Percentiles rank a stretch among this genome's conserved stretches.
Evolutionary conservation across 768 basidiomycete genomes (phyloP).

Genomic region (Collybia sp.): DNA sequence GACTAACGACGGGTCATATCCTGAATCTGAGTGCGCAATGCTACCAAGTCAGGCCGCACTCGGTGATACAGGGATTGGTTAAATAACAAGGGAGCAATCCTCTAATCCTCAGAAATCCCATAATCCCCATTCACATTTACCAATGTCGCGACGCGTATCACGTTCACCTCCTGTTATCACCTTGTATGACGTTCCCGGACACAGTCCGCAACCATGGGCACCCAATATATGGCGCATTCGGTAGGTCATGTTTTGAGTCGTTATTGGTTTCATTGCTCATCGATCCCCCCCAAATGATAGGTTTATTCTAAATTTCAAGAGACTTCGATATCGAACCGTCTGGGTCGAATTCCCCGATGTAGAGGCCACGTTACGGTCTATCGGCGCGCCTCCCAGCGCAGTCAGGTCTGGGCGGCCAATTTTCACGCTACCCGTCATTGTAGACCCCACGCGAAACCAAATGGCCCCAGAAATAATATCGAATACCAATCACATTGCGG

Average conservation of each 20-base stretch:
- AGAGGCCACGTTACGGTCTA: slow-evolving; percentile 50
- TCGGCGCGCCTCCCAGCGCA: slow-evolving; percentile 56
- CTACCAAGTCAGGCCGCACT: too few relatives aligned
- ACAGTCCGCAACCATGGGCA: slow-evolving; percentile 64
- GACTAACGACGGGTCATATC: too few relatives aligned
- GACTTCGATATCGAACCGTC: slow-evolving; percentile 61
- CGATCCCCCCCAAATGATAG: slow-evolving; percentile 24
- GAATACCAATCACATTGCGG: slow-evolving; percentile 38
- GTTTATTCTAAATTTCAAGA: slow-evolving; percentile 74
- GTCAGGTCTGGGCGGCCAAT: slow-evolving; percentile 48
- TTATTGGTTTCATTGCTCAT: not conserved
- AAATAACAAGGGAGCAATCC: too few relatives aligned
- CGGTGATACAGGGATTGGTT: too few relatives aligned
- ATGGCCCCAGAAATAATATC: slow-evolving; percentile 48
- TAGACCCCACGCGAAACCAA: slow-evolving; percentile 48
- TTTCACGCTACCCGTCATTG: slow-evolving; percentile 67
- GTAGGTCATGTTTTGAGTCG: slow-evolving; percentile 23
- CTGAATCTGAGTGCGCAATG: too few relatives aligned
- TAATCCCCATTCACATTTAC: too few relatives aligned
- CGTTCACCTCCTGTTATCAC: slow-evolving; percentile 42
- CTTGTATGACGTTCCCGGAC: slow-evolving; percentile 64
- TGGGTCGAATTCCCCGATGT: slow-evolving; percentile 73
- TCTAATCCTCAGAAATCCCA: too few relatives aligned
- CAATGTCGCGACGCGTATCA: too few relatives aligned
- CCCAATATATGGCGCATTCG: slow-evolving; percentile 74